phyloP scores from a whole-genome alignment of 257 asterid genomes.

The Parsonsia alboflavescens region DNA sequence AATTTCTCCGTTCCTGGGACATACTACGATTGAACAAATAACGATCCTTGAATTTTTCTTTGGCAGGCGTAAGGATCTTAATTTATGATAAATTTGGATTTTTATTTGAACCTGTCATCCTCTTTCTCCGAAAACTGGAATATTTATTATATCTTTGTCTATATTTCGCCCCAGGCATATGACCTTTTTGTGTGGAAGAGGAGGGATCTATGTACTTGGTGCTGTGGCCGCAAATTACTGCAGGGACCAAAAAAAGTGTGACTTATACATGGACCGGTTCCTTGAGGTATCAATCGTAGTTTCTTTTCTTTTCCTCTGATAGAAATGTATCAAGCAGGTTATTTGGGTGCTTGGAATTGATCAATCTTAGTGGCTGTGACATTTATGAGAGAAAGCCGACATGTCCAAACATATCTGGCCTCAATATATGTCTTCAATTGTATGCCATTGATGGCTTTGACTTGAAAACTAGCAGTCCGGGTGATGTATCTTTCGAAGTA shows the following conservation, averaged over 20 bases:
- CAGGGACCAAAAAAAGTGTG: conserved; percentile 44
- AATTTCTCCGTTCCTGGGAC: not conserved
- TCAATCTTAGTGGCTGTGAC: not conserved
- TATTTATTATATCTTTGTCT: conserved; percentile 2
- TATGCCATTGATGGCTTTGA: not conserved
- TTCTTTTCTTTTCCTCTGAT: not conserved
- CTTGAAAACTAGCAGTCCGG: not conserved
- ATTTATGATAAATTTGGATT: not conserved
- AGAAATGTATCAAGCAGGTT: not conserved
- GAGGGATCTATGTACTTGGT: conserved; percentile 65
- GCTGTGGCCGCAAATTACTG: conserved; percentile 46
- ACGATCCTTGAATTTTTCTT: not conserved
- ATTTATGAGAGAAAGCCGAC: not conserved
- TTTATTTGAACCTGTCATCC: not conserved
- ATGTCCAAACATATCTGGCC: not conserved
- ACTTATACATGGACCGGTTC: conserved; percentile 41
- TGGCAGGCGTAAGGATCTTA: not conserved
- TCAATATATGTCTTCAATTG: not conserved
- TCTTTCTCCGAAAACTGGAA: not conserved
- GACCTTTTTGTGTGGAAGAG: conserved; percentile 68
- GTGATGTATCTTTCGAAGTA: not conserved
- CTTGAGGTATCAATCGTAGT: conserved; percentile 38
- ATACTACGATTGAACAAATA: no score
- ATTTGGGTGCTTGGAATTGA: not conserved
- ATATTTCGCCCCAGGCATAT: conserved; percentile 38